Conservation (phyloP, 768 basidiomycete species). For the Phylloporus sp. region DNA sequence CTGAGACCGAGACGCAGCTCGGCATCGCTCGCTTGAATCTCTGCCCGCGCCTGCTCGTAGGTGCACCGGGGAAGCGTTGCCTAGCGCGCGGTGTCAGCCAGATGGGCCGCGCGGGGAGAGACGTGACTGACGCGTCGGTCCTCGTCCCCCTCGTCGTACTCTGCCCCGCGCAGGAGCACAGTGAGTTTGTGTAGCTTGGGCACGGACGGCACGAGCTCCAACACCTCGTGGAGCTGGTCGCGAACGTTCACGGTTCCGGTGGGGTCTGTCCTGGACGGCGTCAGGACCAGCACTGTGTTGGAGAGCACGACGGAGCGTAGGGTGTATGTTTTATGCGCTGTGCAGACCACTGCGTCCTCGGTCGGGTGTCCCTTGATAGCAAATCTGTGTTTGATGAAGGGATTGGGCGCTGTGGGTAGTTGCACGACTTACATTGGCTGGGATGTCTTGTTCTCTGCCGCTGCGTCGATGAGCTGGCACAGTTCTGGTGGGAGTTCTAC, state of each 20-base stretch:
- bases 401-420: background rate
- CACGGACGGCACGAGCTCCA: conserved; percentile 77
- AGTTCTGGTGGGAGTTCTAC: conserved; percentile 74
- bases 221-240: conserved; percentile 76
- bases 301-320: conserved; percentile 86
- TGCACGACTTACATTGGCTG: conserved; percentile 26
- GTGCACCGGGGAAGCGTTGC: conserved; percentile 39
- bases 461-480: conserved; percentile 55
- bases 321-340: conserved; percentile 70
- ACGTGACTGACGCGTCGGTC: conserved; percentile 32
- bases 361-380: conserved; percentile 75
- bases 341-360: conserved; percentile 92
- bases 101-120: background rate
- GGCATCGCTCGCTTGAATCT: conserved; percentile 78
- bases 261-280: conserved; percentile 37
- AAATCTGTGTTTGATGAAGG: conserved; percentile 39
- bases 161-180: conserved; percentile 54
- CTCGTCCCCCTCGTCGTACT: conserved; percentile 65
- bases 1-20: conserved; percentile 66
- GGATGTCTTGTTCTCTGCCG: conserved; percentile 32
- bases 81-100: conserved; percentile 16
- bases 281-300: conserved; percentile 79
- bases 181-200: conserved; percentile 71
- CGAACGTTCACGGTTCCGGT: conserved; percentile 60
- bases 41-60: conserved; percentile 56